Conservation (phyloP, 139 green algal genomes). For the Pycnococcus provasolii region DNA sequence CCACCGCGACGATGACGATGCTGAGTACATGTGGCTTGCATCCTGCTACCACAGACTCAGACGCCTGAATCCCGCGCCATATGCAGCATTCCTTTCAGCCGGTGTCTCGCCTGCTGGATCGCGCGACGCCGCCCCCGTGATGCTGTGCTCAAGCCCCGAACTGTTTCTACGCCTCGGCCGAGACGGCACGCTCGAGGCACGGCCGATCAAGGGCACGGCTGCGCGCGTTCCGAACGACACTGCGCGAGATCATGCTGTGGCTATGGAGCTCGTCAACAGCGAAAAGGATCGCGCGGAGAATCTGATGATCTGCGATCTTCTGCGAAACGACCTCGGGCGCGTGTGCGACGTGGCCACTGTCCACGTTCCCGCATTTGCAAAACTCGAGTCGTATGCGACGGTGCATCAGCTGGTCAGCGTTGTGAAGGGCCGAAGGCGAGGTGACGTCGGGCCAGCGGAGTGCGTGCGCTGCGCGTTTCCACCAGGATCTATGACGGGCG, state of each 20-base stretch:
- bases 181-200: constrained; percentile 72
- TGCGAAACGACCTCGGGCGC: constrained; percentile 89
- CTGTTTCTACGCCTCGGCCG: constrained; percentile 65
- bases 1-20: not conserved
- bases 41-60: constrained; percentile 69
- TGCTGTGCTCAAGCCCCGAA: constrained; percentile 81
- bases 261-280: constrained; percentile 39
- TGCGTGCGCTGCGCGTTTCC: not conserved
- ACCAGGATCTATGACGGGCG: constrained; percentile 83
- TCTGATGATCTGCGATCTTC: constrained; percentile 99
- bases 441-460: not conserved
- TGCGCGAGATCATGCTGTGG: constrained; percentile 46
- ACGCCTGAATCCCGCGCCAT: constrained; percentile 83
- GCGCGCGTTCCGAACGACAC: constrained; percentile 25
- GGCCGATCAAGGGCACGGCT: constrained; percentile 92
- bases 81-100: constrained; percentile 75
- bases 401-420: constrained; percentile 81
- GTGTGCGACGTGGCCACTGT: constrained; percentile 53
- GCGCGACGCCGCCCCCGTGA: constrained; percentile 3
- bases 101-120: not conserved
- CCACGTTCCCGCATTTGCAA: constrained; percentile 83
- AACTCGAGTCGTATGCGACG: constrained; percentile 82
- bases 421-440: constrained; percentile 46
- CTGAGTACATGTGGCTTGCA: constrained; percentile 19
- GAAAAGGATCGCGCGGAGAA: constrained; percentile 96